Base-by-base conservation (phyloP, 73 alveolate genomes). In the Blepharisma japonicum region DNA sequence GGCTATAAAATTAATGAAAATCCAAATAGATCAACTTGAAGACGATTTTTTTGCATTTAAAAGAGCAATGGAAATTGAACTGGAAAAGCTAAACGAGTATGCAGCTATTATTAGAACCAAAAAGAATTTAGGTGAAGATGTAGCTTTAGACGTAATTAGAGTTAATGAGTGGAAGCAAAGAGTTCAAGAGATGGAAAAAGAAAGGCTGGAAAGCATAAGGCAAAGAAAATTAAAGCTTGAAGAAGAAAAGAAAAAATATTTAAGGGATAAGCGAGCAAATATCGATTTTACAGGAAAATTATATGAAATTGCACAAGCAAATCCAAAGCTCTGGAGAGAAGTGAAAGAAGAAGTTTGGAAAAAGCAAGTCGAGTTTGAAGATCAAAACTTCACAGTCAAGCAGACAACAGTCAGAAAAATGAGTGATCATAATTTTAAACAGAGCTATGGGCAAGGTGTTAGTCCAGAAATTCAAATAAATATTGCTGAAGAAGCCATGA, bases 31-130 rank as follows among this genome's bases (percentile, higher is more conserved):
- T 2, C 38, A 25, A 5, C 47, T 61, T 20, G 74, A 61, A 18
- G 74, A 61, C 23, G 74, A 61, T 39, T 61, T 61, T 25, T 8
- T 61, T 61, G 74, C 14, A 4, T 61, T 61, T 48, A 14, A n/a
- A 25, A 61, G 46, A 25, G 39, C 74, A 18, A 61, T 61, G 74
- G 74, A 61, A 61, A 61, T 9, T 14, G 74, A 61, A 61, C 74
- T 61, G 0, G 74, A 61, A 61, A 14, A 61, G 2, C 74, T 61
- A 0, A 61, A 61, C 46, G 74, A 61, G 5, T 61, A 61, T 25
- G 74, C 74, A 8, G 74, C 74, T 20, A 39, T 61, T 9, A 61
- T 61, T 25, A 14, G 74, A 18, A 61, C 74, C 18, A 61, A 61
- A 61, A 61, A 61, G 46, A 61, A 61, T 5, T 25, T 61, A 18